Evolutionary conservation across 1,284 basidiomycete species (phyloP).

Genomic region (Ceraceosorus bombacis): DNA sequence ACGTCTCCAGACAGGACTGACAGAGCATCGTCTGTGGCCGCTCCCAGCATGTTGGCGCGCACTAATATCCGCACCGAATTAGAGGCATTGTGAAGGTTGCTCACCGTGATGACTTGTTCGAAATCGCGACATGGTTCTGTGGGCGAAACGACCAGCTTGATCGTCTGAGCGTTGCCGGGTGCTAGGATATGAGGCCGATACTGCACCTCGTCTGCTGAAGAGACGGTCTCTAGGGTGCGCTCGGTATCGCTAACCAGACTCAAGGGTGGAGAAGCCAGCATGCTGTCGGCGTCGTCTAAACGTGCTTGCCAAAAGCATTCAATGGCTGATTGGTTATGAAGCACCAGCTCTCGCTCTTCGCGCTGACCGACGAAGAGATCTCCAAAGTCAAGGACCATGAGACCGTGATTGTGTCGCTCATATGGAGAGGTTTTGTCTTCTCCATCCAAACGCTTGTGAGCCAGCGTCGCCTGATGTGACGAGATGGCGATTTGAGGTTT

Average conservation of each 20-base stretch:
- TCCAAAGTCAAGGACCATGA: constrained; percentile 40
- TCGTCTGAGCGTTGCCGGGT: constrained; percentile 2
- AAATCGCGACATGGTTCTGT: constrained; percentile 34
- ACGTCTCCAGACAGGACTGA: constrained; percentile 50
- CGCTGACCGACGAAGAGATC: constrained; percentile 41
- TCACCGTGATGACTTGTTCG: constrained; percentile 42
- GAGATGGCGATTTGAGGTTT: constrained; percentile 19
- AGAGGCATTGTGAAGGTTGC: constrained; percentile 35
- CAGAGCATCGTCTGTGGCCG: constrained; percentile 49
- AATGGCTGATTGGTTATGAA: constrained; percentile 38
- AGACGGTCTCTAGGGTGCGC: constrained; percentile 21
- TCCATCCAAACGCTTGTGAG: not conserved
- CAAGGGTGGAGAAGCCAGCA: constrained; percentile 28
- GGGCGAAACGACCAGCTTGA: constrained; percentile 14
- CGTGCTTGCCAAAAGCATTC: constrained; percentile 41
- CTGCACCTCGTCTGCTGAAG: constrained; percentile 19
- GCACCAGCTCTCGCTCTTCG: constrained; percentile 23
- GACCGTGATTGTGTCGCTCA: constrained; percentile 8
- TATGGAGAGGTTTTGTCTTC: not conserved
- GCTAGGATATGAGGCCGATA: constrained; percentile 8
- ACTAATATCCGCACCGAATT: constrained; percentile 39
- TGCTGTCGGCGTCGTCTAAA: constrained; percentile 39
- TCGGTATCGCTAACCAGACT: constrained; percentile 20
- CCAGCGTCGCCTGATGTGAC: constrained; percentile 2
- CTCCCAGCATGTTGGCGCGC: constrained; percentile 43